Conservation (phyloP, 495 filamentous ascomycete genomes). For the Aspergillus homomorphus region DNA sequence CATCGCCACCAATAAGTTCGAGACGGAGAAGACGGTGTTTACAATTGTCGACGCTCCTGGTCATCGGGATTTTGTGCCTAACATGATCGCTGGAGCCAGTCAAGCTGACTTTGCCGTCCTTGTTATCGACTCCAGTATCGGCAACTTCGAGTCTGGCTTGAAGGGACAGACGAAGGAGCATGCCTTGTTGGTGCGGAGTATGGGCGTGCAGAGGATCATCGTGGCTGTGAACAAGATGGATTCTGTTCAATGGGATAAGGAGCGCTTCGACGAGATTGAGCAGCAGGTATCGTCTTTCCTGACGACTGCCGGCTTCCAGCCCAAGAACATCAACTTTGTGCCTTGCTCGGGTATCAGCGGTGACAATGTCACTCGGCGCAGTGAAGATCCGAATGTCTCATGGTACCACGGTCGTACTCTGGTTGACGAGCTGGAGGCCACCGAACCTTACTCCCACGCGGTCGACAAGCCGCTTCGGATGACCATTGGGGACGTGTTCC, state of each 20-base stretch:
- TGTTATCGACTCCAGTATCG: constrained; percentile 83
- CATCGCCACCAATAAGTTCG: constrained; percentile 90
- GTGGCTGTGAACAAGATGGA: constrained; percentile 97
- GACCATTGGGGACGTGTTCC: constrained; percentile 80
- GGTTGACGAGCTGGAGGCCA: constrained; percentile 77
- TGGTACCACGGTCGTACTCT: constrained; percentile 85
- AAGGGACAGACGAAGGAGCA: constrained; percentile 96
- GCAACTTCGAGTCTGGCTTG: constrained; percentile 88
- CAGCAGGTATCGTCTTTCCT: constrained; percentile 82
- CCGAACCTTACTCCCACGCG: constrained; percentile 65
- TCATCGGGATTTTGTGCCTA: constrained; percentile 93
- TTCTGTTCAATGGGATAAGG: constrained; percentile 72
- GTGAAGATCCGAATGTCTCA: constrained; percentile 50
- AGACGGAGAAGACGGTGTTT: constrained; percentile 79
- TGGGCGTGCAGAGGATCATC: constrained; percentile 84
- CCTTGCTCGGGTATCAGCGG: constrained; percentile 87
- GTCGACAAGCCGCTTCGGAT: constrained; percentile 79
- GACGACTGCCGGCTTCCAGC: constrained; percentile 71
- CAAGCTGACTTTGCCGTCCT: constrained; percentile 96
- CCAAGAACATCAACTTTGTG: constrained; percentile 77
- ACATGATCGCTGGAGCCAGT: constrained; percentile 96
- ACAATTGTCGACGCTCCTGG: constrained; percentile 96
- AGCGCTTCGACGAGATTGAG: constrained; percentile 78
- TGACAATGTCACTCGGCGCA: constrained; percentile 72
- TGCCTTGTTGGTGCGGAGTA: constrained; percentile 81